Percentiles rank a stretch among this genome's conserved stretches.
These are phyloP conservation scores for Candida berthetii DNA, from an alignment of 805 yeast genomes.

Conservation along the genomic window DNA sequence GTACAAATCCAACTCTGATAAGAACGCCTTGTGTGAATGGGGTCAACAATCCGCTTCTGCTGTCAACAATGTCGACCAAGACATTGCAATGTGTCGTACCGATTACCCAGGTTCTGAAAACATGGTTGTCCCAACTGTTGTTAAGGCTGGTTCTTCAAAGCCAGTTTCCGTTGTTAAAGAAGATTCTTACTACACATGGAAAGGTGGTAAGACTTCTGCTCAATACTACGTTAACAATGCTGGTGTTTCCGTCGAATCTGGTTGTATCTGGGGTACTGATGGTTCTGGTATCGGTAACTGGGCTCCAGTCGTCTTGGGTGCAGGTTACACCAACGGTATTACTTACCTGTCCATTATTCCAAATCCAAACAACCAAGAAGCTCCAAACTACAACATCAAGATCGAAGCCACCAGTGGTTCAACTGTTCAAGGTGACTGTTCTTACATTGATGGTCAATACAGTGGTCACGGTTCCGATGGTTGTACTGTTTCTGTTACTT, in stretches of 20 bases:
- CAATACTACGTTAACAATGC: constrained; percentile 98
- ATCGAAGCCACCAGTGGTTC: constrained; percentile 68
- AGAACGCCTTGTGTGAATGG: constrained; percentile 79
- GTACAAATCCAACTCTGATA: constrained; percentile 68
- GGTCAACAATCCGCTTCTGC: constrained; percentile 69
- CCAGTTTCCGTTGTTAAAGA: constrained; percentile 78
- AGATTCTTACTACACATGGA: constrained; percentile 74
- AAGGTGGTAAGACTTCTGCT: constrained; percentile 78
- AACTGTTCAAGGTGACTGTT: constrained; percentile 63
- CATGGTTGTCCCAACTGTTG: constrained; percentile 92
- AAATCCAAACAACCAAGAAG: constrained; percentile 78
- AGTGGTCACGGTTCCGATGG: constrained; percentile 62
- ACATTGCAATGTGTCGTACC: constrained; percentile 92
- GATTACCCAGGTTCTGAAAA: constrained; percentile 99
- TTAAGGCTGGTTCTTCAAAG: constrained; percentile 56
- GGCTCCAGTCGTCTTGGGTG: constrained; percentile 96
- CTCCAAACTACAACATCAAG: constrained; percentile 64
- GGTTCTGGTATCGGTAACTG: constrained; percentile 91
- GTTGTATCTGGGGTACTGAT: constrained; percentile 87
- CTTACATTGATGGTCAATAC: constrained; percentile 73
- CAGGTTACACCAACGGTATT: constrained; percentile 64
- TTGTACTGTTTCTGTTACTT: constrained; percentile 66
- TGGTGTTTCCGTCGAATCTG: constrained; percentile 84
- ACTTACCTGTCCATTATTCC: constrained; percentile 89
- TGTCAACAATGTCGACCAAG: constrained; percentile 52